Conservation (phyloP, 306 rosid species). For the Elaeagnus macrophylla region DNA sequence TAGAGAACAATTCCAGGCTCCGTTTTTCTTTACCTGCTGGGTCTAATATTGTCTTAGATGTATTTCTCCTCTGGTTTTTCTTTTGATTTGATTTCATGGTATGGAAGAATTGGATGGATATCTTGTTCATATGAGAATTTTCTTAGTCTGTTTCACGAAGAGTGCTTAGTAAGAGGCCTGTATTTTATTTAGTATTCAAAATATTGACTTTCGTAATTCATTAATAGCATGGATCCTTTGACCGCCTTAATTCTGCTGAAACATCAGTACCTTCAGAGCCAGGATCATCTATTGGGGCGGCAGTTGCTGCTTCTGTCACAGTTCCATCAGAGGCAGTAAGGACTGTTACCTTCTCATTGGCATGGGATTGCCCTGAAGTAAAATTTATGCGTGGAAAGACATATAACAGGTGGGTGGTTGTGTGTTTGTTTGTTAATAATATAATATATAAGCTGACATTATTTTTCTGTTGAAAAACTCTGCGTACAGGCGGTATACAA, state of each 20-base stretch:
- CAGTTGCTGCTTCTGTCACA: constrained; percentile 77
- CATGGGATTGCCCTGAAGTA: constrained; percentile 93
- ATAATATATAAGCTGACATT: constrained; percentile 7
- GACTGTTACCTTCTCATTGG: constrained; percentile 73
- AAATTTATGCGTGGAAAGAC: constrained; percentile 51
- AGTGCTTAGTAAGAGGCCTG: neutral
- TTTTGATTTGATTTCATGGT: too few species aligned
- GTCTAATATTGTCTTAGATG: too few species aligned
- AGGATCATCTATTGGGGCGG: constrained; percentile 94
- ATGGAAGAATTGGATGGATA: neutral
- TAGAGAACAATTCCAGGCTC: too few species aligned
- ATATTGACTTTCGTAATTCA: constrained; percentile 15
- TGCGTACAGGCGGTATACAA: constrained; percentile 78
- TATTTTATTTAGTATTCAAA: neutral
- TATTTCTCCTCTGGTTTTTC: too few species aligned
- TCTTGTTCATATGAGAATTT: neutral
- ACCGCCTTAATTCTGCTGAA: constrained; percentile 39
- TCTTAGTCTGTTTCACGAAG: neutral
- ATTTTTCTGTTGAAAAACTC: constrained; percentile 20
- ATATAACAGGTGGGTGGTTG: constrained; percentile 61
- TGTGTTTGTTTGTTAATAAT: constrained; percentile 14
- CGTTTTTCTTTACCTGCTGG: too few species aligned
- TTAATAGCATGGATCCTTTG: constrained; percentile 67
- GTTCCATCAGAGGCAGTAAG: constrained; percentile 57
- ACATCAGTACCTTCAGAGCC: constrained; percentile 50